Evolutionary conservation across 345 rosid species (phyloP).

Genomic region (Citrus mangshanensis): DNA sequence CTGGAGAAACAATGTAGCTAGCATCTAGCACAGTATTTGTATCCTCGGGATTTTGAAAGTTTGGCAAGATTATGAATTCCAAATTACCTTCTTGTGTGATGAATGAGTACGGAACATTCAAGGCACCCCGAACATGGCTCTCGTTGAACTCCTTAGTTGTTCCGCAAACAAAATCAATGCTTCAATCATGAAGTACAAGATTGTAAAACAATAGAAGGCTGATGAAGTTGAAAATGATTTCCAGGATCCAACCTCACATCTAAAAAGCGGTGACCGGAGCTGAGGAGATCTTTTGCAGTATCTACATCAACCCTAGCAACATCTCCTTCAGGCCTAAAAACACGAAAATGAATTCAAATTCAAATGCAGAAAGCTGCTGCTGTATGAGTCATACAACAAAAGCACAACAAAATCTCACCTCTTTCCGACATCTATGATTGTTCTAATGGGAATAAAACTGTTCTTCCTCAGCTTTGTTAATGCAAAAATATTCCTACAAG

Average conservation of each 20-base stretch:
- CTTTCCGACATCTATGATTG: slow-evolving; percentile 5
- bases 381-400: not conserved
- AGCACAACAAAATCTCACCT: not conserved
- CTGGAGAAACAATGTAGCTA: not conserved
- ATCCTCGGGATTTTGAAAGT: not conserved
- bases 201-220: not conserved
- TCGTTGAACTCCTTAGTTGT: slow-evolving; percentile 48
- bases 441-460: not conserved
- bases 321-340: slow-evolving; percentile 36
- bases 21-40: not conserved
- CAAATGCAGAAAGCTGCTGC: not conserved
- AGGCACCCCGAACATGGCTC: slow-evolving; percentile 42
- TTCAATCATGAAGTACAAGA: not conserved
- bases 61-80: not conserved
- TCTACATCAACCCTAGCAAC: slow-evolving; percentile 33
- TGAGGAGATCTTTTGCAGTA: slow-evolving; percentile 46
- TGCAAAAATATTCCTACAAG: not conserved
- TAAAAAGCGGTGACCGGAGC: slow-evolving; percentile 30
- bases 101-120: slow-evolving; percentile 55
- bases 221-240: not conserved
- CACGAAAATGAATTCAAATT: not conserved
- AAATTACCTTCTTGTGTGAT: slow-evolving; percentile 43
- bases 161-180: slow-evolving; percentile 11
- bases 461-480: not conserved
- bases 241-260: slow-evolving; percentile 44